Conservation (phyloP, 2,329 filamentous ascomycete species). For the Mollisiaceae sp. region DNA sequence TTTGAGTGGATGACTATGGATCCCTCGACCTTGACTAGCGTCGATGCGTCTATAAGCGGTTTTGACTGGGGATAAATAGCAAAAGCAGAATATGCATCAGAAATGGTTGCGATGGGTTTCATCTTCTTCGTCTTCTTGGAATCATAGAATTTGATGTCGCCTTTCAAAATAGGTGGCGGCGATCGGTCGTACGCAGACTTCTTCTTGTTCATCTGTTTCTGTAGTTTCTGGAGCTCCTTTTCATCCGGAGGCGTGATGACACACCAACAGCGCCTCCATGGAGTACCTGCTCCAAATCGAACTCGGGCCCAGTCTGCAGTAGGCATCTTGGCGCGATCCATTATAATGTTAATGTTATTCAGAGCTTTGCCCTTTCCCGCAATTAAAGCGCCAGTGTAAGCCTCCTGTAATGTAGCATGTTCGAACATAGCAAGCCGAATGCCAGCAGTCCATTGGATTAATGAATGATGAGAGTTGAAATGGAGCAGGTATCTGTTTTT, state of each 20-base stretch:
- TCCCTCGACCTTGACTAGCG: conserved; percentile 91
- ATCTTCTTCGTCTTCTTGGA: conserved; percentile 89
- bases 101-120: conserved; percentile 87
- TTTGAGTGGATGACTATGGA: conserved; percentile 85
- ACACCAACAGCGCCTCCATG: conserved; percentile 97
- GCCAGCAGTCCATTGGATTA: conserved; percentile 94
- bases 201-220: conserved; percentile 83
- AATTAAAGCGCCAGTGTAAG: conserved; percentile 94
- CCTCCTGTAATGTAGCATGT: conserved; percentile 89
- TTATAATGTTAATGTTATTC: conserved; percentile 89
- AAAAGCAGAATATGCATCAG: conserved; percentile 88
- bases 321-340: conserved; percentile 78
- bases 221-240: conserved; percentile 83
- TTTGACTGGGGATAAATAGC: conserved; percentile 96
- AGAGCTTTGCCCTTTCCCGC: conserved; percentile 89
- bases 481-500: conserved; percentile 95
- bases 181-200: conserved; percentile 82
- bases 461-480: conserved; percentile 91
- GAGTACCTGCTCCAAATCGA: conserved; percentile 91
- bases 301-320: conserved; percentile 95
- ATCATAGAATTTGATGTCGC: conserved; percentile 95
- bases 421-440: conserved; percentile 95
- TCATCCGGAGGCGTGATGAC: conserved; percentile 92
- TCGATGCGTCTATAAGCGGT: conserved; percentile 91
- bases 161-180: conserved; percentile 71